phyloP scores from a whole-genome alignment of 2,329 filamentous ascomycete species.

The Cordyceps militaris region DNA sequence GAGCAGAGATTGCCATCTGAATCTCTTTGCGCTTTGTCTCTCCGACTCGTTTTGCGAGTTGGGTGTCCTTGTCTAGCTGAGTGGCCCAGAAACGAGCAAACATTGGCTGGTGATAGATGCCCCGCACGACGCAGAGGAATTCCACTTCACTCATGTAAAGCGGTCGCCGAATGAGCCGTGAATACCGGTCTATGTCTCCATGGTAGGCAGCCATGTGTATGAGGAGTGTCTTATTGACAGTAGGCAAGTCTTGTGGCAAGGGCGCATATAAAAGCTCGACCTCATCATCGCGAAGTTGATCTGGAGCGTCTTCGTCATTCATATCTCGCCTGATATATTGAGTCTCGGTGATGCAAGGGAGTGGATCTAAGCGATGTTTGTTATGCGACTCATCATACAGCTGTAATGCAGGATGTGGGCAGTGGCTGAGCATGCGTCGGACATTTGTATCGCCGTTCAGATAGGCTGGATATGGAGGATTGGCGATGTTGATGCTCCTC shows the following conservation, averaged over 20 bases:
- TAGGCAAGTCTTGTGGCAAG: background rate
- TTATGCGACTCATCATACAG: background rate
- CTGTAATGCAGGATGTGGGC: background rate
- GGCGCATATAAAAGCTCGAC: background rate
- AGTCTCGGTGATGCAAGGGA: background rate
- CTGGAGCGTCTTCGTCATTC: background rate
- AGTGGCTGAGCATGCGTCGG: background rate
- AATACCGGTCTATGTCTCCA: conserved; percentile 4
- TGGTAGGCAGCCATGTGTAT: conserved; percentile 8
- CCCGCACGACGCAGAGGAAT: background rate
- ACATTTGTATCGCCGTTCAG: conserved; percentile 16
- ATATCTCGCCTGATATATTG: background rate
- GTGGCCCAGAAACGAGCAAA: conserved; percentile 2
- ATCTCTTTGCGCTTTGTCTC: background rate
- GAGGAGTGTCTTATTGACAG: conserved; percentile 3
- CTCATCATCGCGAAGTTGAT: background rate
- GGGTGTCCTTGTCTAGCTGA: conserved; percentile 1
- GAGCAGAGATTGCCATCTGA: conserved; percentile 1
- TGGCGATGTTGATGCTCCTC: conserved; percentile 1
- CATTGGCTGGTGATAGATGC: background rate
- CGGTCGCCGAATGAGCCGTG: background rate
- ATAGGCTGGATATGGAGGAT: conserved; percentile 5
- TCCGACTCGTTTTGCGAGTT: background rate
- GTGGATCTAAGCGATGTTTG: background rate
- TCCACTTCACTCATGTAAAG: background rate